Base-by-base conservation (phyloP, 225 moss, liverwort and hornwort species). In the Climacium dendroides region DNA sequence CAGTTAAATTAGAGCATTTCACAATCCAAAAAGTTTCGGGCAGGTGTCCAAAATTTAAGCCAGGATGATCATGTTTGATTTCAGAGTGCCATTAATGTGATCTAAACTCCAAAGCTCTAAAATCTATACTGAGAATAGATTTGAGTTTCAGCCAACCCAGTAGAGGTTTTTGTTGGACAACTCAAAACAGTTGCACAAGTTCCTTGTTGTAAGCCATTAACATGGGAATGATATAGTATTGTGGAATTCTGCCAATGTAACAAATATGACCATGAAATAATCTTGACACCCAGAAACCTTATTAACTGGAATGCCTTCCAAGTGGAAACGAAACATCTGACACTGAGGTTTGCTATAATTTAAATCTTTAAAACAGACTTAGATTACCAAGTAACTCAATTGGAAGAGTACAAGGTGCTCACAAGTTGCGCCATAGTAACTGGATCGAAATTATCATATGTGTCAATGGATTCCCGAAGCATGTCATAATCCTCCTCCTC, bases 401-500 rank as follows among this genome's bases (percentile, higher is more conserved):
- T 39, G 57, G 71, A 61, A 62, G 37, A 66, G 59, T 30, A 75
- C 63, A 65, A 79, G 10, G 13, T 39, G 72, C 93, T 92, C 85
- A 97, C 97, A 91, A 91, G 91, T 90, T 96, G 96, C 14, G 96
- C 97, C 90, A 95, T 90, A 22, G 91, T 85, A 34, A 97, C 93
- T 85, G 93, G 95, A 76, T 97, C 97, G 47, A 97, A 97, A 86
- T 95, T 95, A 87, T 95, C 97, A 63, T 95, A 95, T 63, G 95
- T 91, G 83, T 97, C 96, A 83, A 97, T 97, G 53, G 97, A 97
- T 66, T 97, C 96, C 78, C 94, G 91, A 83, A 97, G 91, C 71
- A 90, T 89, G 39, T 96, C 96, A 79, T 93, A 95, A 79, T 96
- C 96, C 87, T 97, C 97, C 77, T 97, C 97, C 80, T 97, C 96